Conservation (phyloP, 2,329 filamentous ascomycete genomes). For the Septoria linicola region DNA sequence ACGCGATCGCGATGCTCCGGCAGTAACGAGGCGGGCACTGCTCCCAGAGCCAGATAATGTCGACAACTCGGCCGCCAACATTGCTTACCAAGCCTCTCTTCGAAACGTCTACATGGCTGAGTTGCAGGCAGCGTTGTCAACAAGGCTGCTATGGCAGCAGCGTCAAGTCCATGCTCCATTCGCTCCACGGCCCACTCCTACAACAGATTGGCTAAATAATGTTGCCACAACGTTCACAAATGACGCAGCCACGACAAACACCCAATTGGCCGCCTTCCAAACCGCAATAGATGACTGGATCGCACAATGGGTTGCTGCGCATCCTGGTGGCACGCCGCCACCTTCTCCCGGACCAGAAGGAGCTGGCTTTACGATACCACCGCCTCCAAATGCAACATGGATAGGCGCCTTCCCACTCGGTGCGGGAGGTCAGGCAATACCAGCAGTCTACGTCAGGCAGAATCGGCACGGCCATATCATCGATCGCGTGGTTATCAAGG, state of each 20-base stretch:
- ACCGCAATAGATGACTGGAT: too few species aligned
- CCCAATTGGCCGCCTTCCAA: too few species aligned
- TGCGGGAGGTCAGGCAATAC: neutral
- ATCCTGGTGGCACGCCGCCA: neutral
- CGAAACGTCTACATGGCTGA: too few species aligned
- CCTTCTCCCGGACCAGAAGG: neutral
- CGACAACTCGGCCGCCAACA: too few species aligned
- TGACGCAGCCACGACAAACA: neutral
- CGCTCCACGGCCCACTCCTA: too few species aligned
- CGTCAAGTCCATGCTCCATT: too few species aligned
- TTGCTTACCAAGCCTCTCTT: too few species aligned
- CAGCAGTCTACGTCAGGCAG: constrained; percentile 5
- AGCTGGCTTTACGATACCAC: neutral
- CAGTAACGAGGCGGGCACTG: neutral
- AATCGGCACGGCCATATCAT: constrained; percentile 7
- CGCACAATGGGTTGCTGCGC: neutral
- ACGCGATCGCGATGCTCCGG: neutral
- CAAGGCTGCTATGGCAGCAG: too few species aligned
- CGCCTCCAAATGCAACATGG: constrained; percentile 5
- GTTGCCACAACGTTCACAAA: neutral
- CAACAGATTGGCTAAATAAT: neutral
- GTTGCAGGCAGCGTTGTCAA: too few species aligned
- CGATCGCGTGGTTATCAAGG: constrained; percentile 13
- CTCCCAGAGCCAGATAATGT: neutral
- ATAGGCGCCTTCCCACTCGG: constrained; percentile 3